phyloP scores from a whole-genome alignment of 2,329 filamentous ascomycete species.

The Colletotrichum kahawae region DNA sequence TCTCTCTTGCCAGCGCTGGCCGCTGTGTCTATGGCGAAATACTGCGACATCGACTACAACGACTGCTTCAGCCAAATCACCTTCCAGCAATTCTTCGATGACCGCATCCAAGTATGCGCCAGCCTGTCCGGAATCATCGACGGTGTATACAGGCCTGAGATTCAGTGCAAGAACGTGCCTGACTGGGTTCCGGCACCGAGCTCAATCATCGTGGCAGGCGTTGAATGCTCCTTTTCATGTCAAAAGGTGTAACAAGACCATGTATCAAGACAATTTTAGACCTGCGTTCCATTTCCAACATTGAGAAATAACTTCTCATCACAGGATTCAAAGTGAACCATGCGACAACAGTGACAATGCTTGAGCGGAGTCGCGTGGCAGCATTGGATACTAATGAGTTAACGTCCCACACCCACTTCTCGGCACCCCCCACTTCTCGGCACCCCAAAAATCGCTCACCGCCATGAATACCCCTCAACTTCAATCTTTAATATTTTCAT shows the following conservation, averaged over 20 bases:
- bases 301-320: rapidly evolving
- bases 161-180: not conserved
- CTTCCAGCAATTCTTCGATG: not conserved
- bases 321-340: not conserved
- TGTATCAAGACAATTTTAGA: not conserved
- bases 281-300: not conserved
- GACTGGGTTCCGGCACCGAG: not conserved
- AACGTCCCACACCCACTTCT: too few species aligned
- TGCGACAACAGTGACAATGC: not conserved
- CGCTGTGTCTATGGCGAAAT: not conserved
- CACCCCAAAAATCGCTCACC: too few species aligned
- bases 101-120: not conserved
- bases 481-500: too few species aligned
- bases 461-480: too few species aligned
- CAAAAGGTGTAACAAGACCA: not conserved
- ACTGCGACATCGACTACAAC: not conserved
- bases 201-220: not conserved
- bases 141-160: not conserved
- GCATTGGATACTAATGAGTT: not conserved
- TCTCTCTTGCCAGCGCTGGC: not conserved
- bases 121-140: not conserved
- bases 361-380: not conserved
- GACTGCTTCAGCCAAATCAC: not conserved
- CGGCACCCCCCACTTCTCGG: too few species aligned
- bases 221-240: not conserved